A percentile compares a stretch with the other conserved stretches of the same genome.
Conservation (phyloP, 1,139 yeast genomes). For the Pichia sp. region DNA sequence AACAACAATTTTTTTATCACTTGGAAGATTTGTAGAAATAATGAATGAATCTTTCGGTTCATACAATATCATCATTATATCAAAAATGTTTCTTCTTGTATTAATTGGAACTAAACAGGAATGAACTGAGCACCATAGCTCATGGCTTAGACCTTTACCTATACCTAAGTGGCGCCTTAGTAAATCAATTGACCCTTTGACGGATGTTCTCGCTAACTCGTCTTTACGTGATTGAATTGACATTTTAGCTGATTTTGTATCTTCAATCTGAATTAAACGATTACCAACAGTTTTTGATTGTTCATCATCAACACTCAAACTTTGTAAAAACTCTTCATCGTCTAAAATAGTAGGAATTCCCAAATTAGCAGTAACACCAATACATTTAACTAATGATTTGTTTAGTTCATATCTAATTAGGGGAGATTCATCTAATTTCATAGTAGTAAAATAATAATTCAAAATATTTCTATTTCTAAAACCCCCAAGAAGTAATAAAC, state of each 20-base stretch:
- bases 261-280: conserved; percentile 46
- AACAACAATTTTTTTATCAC: conserved; percentile 59
- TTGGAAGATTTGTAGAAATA: conserved; percentile 61
- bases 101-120: conserved; percentile 51
- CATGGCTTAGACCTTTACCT: conserved; percentile 54
- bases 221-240: conserved; percentile 47
- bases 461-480: conserved; percentile 56
- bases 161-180: conserved; percentile 57
- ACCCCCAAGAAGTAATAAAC: conserved; percentile 70
- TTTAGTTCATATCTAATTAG: conserved; percentile 48
- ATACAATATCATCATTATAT: conserved; percentile 58
- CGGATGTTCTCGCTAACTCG: conserved; percentile 39
- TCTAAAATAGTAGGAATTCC: conserved; percentile 52
- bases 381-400: conserved; percentile 40
- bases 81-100: conserved; percentile 59
- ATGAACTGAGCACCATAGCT: conserved; percentile 68
- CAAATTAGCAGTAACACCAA: conserved; percentile 64
- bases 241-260: conserved; percentile 31
- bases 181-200: conserved; percentile 59
- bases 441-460: conserved; percentile 52
- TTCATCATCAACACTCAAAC: neutral
- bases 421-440: conserved; percentile 51
- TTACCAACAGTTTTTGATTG: conserved; percentile 19
- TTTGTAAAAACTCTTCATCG: conserved; percentile 47
- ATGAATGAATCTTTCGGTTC: conserved; percentile 54